Base-by-base conservation (phyloP, 73 alveolate genomes). In the Breviolum minutum region DNA sequence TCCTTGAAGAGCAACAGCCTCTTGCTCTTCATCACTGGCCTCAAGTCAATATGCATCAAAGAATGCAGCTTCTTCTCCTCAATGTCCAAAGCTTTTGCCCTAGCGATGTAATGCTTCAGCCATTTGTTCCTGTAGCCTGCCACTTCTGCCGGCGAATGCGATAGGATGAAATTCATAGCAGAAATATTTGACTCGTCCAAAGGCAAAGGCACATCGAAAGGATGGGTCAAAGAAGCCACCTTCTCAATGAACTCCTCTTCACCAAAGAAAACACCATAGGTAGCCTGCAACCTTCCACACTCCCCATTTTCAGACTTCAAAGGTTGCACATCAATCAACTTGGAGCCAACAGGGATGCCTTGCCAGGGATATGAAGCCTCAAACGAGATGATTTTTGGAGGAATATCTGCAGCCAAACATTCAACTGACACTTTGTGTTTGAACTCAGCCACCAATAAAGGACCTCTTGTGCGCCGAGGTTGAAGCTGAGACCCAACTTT, bases 121-220 rank as follows among this genome's bases (percentile, higher is more conserved):
- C 5, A 19, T 0, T 5, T 10, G 20, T 16, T 24, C 32, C 95
- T 9, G 63, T 1, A 22, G 7, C 0, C 20, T 0, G 63, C 64
- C 5, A 63, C 66, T 10, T 11, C 95, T 0, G 32, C 29, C 11
- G 74, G 81, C 11, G 66, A 30, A n/a, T 62, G 29, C 0, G 11
- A 26, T 8, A 86, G 63, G 0, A 40, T 86, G 64, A 27, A 63
- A 6, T 68, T 63, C 8, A 63, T 86, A 0, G 95, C 62, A 4
- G 19, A 24, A 32, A 86, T 7, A 30, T 86, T 86, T 7, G 95
- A 27, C 4, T 40, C 82, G 17, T 86, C 81, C 22, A 48, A 63
- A 29, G 82, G n/a, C 66, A 86, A 27, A 27, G 95, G 82, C 7
- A 30, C 16, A 63, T 86, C 95, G 2, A 86, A 86, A 6, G 95